Base-by-base conservation (phyloP, 257 asterid species). In the Solanum dulcamara region DNA sequence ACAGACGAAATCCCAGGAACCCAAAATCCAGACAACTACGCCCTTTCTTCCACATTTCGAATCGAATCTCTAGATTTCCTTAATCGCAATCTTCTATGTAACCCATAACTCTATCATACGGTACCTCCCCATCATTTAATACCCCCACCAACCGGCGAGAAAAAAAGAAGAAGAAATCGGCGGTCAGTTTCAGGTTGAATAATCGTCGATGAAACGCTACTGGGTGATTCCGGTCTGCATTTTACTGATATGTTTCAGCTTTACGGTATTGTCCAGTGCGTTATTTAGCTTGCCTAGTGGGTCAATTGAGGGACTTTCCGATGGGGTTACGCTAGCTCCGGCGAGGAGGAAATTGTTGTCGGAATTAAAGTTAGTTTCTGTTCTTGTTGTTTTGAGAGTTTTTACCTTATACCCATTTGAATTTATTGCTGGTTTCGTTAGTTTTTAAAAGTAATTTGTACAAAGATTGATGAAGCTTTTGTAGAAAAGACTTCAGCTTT, bases 301-400 rank as follows among this genome's bases (percentile, higher is more conserved):
- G 71, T 37, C 88, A 35, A 62, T 80, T 80, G 87, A 81, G 35
- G 72, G 85, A 80, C 60, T 85, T 32, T 72, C 88, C 59, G 85
- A 85, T 89, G 90, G 80, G 50, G 87, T 24, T 82, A 60, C 60
- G 28, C 86, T 67, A 44, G 72, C 93, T 33, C 91, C 95, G 8
- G 91, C 88, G 22, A 92, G 94, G 62, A 93, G 98, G 81, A 14
- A 85, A 77, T 86, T 94, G 84, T 70, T 91, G 86, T 89, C 94
- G 2, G 94, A 89, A 55, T 59, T 90, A 3, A 71, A 87, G 98
- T 92, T 53, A 88, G 97, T 82, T 81, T 17, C 14, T 14, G 14
- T 70, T 53, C 13, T 62, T 64, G 42, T 12, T 67, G 1, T 62
- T 33, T 62, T 40, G 4, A 22, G 48, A 74, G 28, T 57, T 37